Evolutionary conservation across 805 yeast genomes (phyloP), one percentile per base, ranked within the genome.

Genomic region (Ogataea paraovalis): DNA sequence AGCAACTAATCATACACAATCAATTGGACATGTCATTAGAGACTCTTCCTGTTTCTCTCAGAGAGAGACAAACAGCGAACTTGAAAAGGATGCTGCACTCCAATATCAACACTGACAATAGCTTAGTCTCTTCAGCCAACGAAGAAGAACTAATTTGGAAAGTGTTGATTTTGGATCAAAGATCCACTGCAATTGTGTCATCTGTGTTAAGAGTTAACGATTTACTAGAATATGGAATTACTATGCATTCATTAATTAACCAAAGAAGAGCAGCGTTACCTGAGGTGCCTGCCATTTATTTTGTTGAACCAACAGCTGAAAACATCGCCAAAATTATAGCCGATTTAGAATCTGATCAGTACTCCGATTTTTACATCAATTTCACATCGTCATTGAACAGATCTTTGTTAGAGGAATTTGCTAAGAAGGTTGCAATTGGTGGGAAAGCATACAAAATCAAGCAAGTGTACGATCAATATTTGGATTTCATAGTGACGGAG

Each of bases 281-380:
- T 1, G 99, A 94, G 59, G 98, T 92, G 13, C 97, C 98, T 0
- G 98, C 82, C 3, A 80, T 94, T 41, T 94, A 94, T 68, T 92
- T 94, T 58, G 85, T 94, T 30, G 85, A 86, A 48, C 98, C 99
- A 5, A 86, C 94, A 0, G 71, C 76, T 23, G 92, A 80, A 42
- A 94, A 94, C 62, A 73, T 94, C 38, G 69, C 78, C 27, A 61
- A 68, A 28, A 86, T 94, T 33, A 77, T 87, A 10, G 75, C 79
- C 43, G 99, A 94, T 63, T 68, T 94, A 46, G 77, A 79, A 27
- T 70, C 71, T 39, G 95, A 87, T 51, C 81, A 82, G 55, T 94
- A 94, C 64, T 87, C 88, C 36, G 79, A 80, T 25, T 83, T 77
- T 60, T 89, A 87, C 61, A 76, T 94, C 64, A 94, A 94, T 65